Conservation (phyloP, 192 early-diverging fungal species). For the Umbelopsis sp. region DNA sequence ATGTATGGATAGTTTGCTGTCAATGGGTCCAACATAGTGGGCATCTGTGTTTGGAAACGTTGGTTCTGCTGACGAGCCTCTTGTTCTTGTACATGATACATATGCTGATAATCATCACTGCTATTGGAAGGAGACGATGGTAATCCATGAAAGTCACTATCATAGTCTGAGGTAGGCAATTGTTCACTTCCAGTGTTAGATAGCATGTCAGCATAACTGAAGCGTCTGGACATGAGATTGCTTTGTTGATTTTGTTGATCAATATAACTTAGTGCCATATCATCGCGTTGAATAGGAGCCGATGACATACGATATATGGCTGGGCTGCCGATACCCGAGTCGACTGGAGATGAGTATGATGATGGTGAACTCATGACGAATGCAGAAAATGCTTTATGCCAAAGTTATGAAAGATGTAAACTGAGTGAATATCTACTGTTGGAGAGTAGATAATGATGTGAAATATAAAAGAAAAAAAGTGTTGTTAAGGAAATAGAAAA, state of each 20-base stretch:
- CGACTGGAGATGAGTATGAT: constrained; percentile 22
- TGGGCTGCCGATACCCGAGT: constrained; percentile 14
- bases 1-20: constrained; percentile 1
- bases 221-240: constrained; percentile 10
- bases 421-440: background rate
- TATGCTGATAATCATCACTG: constrained; percentile 33
- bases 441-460: constrained; percentile 9
- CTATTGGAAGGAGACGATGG: constrained; percentile 31
- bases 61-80: constrained; percentile 12
- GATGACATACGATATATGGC: constrained; percentile 13
- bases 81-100: constrained; percentile 5
- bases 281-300: background rate
- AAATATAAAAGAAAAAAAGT: constrained; percentile 2
- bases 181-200: constrained; percentile 18
- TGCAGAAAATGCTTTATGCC: constrained; percentile 30
- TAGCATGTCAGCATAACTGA: constrained; percentile 29
- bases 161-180: constrained; percentile 16
- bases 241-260: background rate
- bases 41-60: background rate
- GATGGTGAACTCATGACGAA: constrained; percentile 21
- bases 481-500: constrained; percentile 5
- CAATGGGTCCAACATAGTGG: background rate
- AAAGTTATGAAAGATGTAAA: constrained; percentile 20
- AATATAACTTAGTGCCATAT: background rate
- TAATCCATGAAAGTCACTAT: constrained; percentile 23